Evolutionary conservation across 208 protist species (phyloP).

Genomic region (Trypanosoma lewisi): DNA sequence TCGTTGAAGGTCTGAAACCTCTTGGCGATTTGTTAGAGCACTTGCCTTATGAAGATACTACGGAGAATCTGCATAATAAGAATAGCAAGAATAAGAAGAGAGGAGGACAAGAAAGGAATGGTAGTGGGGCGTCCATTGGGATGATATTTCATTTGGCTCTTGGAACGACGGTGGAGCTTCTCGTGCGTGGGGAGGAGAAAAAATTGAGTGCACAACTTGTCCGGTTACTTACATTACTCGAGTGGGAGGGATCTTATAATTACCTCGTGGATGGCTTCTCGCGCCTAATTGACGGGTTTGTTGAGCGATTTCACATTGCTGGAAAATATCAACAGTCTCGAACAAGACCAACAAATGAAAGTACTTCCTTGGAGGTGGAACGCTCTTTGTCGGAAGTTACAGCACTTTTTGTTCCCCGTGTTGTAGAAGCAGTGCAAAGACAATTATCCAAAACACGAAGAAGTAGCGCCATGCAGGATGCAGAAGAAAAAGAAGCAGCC

Average conservation of each 20-base stretch:
- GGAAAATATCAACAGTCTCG: slow-evolving; percentile 3
- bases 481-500: slow-evolving; percentile 9
- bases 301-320: slow-evolving; percentile 19
- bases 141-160: slow-evolving; percentile 37
- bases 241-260: slow-evolving; percentile 30
- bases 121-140: slow-evolving; percentile 1
- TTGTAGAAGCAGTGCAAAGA: slow-evolving; percentile 32
- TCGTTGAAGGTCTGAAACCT: slow-evolving; percentile 11
- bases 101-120: too few species aligned
- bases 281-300: slow-evolving; percentile 28
- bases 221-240: slow-evolving; percentile 35
- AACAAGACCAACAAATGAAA: neutral
- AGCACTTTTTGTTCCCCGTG: slow-evolving; percentile 35
- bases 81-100: too few species aligned
- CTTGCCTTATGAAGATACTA: neutral
- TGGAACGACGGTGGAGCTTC: slow-evolving; percentile 31
- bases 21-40: slow-evolving; percentile 19
- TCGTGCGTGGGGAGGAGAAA: slow-evolving; percentile 42
- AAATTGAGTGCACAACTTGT: slow-evolving; percentile 24
- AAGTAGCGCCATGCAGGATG: slow-evolving; percentile 14
- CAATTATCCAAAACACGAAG: slow-evolving; percentile 15
- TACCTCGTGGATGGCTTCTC: slow-evolving; percentile 40
- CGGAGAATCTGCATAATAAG: too few species aligned
- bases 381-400: slow-evolving; percentile 39
- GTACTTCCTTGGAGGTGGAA: slow-evolving; percentile 27